Evolutionary conservation across 208 protist genomes (phyloP).

Genomic region (Trichomonas gallinae): DNA sequence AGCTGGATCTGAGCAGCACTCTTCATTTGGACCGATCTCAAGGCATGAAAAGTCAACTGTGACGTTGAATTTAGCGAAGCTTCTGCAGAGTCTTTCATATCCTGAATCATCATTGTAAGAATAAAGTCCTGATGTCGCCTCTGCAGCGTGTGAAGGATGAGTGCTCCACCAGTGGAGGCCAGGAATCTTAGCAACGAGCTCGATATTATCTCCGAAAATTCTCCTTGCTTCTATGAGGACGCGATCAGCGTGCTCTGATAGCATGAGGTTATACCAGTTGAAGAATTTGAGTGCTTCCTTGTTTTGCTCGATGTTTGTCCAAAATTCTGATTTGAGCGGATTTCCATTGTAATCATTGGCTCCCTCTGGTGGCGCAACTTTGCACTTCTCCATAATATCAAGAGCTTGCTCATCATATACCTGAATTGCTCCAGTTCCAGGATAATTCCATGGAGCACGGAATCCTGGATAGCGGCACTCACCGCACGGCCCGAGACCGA

Average conservation of each 20-base stretch:
- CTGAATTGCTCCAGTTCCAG: slow-evolving; percentile 40
- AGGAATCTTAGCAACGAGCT: background rate
- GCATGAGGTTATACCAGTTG: background rate
- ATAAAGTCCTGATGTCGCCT: background rate
- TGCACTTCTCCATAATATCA: background rate
- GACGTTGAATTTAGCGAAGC: background rate
- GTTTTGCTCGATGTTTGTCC: background rate
- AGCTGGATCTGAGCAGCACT: background rate
- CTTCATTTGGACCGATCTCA: background rate
- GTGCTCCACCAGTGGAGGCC: background rate
- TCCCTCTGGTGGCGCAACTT: background rate
- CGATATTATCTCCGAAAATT: background rate
- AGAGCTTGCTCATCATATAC: background rate
- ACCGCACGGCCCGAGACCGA: slow-evolving; percentile 33
- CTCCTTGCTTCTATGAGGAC: background rate
- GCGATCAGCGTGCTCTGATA: background rate
- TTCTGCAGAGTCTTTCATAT: background rate
- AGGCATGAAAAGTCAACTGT: background rate
- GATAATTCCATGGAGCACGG: slow-evolving; percentile 39
- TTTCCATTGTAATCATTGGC: background rate
- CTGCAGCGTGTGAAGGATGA: background rate
- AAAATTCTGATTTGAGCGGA: background rate
- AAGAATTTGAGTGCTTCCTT: background rate
- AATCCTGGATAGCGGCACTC: slow-evolving; percentile 55
- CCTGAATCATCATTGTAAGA: background rate